A percentile compares a stretch with the other conserved stretches of the same genome.
phyloP scores from a whole-genome alignment of 345 rosid species.

The Rhodamnia argentea region DNA sequence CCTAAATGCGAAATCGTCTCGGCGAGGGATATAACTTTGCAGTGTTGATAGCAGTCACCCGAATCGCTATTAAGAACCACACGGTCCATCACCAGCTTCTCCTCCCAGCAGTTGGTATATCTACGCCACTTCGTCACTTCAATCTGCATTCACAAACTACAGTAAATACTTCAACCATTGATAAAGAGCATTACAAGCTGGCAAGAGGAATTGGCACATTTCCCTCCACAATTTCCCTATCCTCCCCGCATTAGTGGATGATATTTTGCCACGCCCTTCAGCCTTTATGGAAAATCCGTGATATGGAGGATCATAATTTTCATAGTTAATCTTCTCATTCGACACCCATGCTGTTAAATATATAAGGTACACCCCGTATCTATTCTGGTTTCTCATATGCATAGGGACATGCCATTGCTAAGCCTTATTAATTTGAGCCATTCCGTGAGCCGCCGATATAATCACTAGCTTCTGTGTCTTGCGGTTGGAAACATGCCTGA shows the following conservation, averaged over 20 bases:
- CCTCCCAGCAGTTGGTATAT: neutral
- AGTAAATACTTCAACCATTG: neutral
- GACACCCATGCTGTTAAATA: neutral
- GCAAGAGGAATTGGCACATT: neutral
- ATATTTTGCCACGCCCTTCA: neutral
- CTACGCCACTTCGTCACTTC: neutral
- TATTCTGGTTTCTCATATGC: neutral
- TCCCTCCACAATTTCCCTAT: neutral
- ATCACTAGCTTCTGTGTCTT: neutral
- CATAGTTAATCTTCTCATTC: neutral
- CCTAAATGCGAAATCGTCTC: neutral
- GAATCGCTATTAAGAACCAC: neutral
- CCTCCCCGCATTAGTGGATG: accelerated
- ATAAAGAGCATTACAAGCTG: neutral
- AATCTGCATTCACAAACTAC: neutral
- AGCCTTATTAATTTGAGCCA: neutral
- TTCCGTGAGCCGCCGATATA: neutral
- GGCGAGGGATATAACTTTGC: neutral
- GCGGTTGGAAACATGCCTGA: neutral
- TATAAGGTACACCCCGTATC: neutral
- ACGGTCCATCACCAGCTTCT: neutral
- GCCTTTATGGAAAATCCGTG: neutral
- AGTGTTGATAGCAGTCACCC: neutral
- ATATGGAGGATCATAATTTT: neutral
- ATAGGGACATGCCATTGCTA: neutral